Base-by-base conservation (phyloP, 202 grass and related monocot genomes). In the Bolboschoenoplectus hybrid region DNA sequence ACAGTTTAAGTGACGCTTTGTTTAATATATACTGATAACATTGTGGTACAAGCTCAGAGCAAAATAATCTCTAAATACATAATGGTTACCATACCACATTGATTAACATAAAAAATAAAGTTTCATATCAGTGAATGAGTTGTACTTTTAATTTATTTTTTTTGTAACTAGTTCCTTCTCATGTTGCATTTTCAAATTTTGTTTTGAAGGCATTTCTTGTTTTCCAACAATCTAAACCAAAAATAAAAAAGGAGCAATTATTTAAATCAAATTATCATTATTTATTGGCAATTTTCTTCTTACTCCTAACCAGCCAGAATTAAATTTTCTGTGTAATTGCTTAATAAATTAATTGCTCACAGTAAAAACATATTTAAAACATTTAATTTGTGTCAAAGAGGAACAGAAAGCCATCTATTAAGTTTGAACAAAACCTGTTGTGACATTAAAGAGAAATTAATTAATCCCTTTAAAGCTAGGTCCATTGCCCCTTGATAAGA, bases 391-490 rank as follows among this genome's bases (percentile, higher is more conserved):
- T 26, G 26, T 26, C 26, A 26, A 26, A 26, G 26, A 26, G 26
- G 26, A 26, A 26, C 26, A 26, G 26, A 26, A 26, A 26, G 26
- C 26, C 26, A 26, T 26, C 26, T 26, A 26, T 26, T 8, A 63
- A 63, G 62, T 64, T 70, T 45, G 40, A 72, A 74, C 45, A 7
- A 5, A 51, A 74, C 45, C 19, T 74, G 45, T 50, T 74, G 12
- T 26, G 45, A 3, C 70, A 74, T 50, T 74, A 74, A 74, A 74
- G 19, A 47, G n/a, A 74, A 74, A 51, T 74, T 3, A 74, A 51
- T 74, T 3, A 74, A 74, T 74, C 70, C 45, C n/a, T 74, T 47
- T 34, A 74, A 74, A 74, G 45, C 16, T 20, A 51, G 70, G 45
- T 49, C 45, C 45, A 74, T 12, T 61, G 5, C 63, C 69, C 68